These are phyloP conservation scores for Glaciozyma martinii DNA, from an alignment of 768 basidiomycete genomes.

Conservation along the genomic window DNA sequence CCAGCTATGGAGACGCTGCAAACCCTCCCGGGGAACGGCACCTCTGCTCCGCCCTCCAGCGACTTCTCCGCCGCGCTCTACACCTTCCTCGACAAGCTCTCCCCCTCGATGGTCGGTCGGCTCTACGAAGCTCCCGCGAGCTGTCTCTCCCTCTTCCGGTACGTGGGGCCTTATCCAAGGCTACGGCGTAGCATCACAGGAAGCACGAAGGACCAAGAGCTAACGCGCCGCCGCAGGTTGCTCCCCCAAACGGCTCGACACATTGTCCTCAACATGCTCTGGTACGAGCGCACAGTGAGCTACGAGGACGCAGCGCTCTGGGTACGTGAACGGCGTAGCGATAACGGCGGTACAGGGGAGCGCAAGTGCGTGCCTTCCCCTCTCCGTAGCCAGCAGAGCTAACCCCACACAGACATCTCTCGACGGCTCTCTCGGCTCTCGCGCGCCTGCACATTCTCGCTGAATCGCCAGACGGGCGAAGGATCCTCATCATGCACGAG, in stretches of 20 bases:
- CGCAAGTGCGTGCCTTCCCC: conserved; percentile 5
- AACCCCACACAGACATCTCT: conserved; percentile 55
- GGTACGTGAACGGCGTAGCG: conserved; percentile 48
- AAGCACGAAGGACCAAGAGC: too few species aligned
- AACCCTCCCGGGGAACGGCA: not conserved
- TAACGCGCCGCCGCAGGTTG: conserved; percentile 47
- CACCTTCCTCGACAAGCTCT: conserved; percentile 68
- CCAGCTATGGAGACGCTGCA: too few species aligned
- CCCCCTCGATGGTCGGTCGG: conserved; percentile 64
- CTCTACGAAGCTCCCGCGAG: conserved; percentile 78
- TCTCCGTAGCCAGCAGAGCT: not conserved
- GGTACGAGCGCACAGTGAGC: conserved; percentile 75
- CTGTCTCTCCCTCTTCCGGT: conserved; percentile 86
- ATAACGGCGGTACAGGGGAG: conserved; percentile 15
- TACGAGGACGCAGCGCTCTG: conserved; percentile 60
- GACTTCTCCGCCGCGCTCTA: conserved; percentile 30
- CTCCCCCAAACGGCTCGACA: conserved; percentile 71
- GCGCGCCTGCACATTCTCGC: conserved; percentile 61
- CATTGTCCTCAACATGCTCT: conserved; percentile 74
- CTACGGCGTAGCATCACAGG: too few species aligned
- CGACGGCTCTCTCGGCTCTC: conserved; percentile 57
- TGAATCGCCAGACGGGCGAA: not conserved
- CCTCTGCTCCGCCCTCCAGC: not conserved
- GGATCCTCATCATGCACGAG: conserved; percentile 47
- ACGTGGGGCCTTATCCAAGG: conserved; percentile 27